Evolutionary conservation across 163 green algal species (phyloP).

Genomic region (Smithsoniella earleae): DNA sequence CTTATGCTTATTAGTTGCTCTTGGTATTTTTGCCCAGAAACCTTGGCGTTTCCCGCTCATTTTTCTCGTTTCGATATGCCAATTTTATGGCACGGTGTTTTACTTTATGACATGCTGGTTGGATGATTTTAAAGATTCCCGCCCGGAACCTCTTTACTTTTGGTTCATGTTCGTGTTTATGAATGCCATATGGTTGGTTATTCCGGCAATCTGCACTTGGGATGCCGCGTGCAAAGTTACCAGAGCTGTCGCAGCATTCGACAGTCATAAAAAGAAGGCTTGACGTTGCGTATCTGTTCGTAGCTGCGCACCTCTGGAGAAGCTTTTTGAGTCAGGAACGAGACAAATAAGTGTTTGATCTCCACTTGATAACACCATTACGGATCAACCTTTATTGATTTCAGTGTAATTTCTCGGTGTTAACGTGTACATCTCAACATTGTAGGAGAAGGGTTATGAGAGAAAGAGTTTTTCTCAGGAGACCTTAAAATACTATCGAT

Average conservation of each 20-base stretch:
- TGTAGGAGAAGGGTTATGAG: no score
- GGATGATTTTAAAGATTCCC: not conserved
- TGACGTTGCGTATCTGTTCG: no score
- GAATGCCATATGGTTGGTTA: not conserved
- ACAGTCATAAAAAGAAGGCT: not conserved
- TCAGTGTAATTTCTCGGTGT: no score
- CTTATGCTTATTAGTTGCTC: slow-evolving; percentile 55
- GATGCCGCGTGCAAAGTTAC: not conserved
- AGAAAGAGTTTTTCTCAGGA: no score
- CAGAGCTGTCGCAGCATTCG: not conserved
- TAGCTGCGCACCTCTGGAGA: no score
- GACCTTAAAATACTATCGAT: no score
- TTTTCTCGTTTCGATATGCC: slow-evolving; percentile 63
- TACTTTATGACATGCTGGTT: slow-evolving; percentile 71
- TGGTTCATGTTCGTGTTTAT: not conserved
- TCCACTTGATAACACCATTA: no score
- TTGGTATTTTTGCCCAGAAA: slow-evolving; percentile 48
- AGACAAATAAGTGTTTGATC: no score
- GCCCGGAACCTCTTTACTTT: not conserved
- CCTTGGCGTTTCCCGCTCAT: slow-evolving; percentile 59
- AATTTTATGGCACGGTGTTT: slow-evolving; percentile 83
- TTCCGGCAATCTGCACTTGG: not conserved
- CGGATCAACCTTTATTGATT: no score
- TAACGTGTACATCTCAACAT: no score
- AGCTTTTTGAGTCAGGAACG: no score